Evolutionary conservation across 1,284 basidiomycete genomes (phyloP), one percentile per base, ranked within the genome.

Genomic region (Flammula alnicola): DNA sequence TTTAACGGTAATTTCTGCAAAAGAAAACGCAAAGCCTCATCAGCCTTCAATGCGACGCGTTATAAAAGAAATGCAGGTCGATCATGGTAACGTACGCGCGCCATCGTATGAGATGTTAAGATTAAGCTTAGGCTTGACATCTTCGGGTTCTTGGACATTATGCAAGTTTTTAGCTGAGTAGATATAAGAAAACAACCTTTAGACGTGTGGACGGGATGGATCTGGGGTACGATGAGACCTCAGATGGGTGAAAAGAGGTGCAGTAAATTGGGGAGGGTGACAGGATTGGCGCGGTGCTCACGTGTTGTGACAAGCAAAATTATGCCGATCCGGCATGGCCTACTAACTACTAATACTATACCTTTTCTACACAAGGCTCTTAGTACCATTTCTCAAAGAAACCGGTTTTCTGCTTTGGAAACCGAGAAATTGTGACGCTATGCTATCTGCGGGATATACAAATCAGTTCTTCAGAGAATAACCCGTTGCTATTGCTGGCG

Each of bases 121-220:
- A 61, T 80, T 84, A 37, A 88, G 69, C 57, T 88, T 88, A 8
- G 85, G 84, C 62, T 87, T 88, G 25, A 82, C 77, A 49, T 87
- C 84, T 49, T 85, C 84, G 8, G 68, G 64, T 54, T 80, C 80
- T 63, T 76, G 75, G n/a, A n/a, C n/a, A n/a, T n/a, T n/a, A n/a
- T n/a, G n/a, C n/a, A n/a, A n/a, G n/a, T n/a, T n/a, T n/a, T n/a
- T n/a, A n/a, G n/a, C n/a, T n/a, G n/a, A n/a, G n/a, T n/a, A n/a
- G n/a, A n/a, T 39, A 5, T 16, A 26, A 9, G 12, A 39, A 12
- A 16, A 27, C 27, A 26, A 17, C 17, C 37, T 39, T 39, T 26
- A 39, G 23, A 26, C 3, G 14, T 25, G 27, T 39, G 17, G 6
- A 7, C 8, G 8, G 5, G 23, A 25, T 25, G 17, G 31, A 5